phyloP scores from a whole-genome alignment of 2,329 filamentous ascomycete genomes.

The Ophiostoma sp. region DNA sequence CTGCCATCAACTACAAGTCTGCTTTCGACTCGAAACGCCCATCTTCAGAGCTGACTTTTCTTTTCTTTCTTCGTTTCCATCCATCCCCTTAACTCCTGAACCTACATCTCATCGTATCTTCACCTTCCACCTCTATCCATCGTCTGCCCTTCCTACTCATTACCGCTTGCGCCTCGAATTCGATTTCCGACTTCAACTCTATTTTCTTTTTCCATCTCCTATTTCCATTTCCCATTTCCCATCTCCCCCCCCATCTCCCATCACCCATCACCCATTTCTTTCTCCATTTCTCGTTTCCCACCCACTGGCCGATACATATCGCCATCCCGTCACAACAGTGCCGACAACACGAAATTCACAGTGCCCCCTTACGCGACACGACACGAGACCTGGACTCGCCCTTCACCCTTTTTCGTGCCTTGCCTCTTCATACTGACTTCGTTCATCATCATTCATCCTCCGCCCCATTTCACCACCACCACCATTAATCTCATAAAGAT shows the following conservation, averaged over 20 bases:
- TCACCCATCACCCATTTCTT: not conserved
- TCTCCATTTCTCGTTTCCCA: slow-evolving; percentile 1
- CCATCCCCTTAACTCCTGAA: too few relatives aligned
- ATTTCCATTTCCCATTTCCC: slow-evolving; percentile 1
- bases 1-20: not conserved
- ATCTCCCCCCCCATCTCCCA: not conserved
- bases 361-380: slow-evolving; percentile 19
- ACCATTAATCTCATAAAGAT: not conserved
- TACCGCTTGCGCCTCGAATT: too few relatives aligned
- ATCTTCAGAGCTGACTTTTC: too few relatives aligned
- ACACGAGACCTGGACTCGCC: slow-evolving; percentile 16
- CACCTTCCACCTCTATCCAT: too few relatives aligned
- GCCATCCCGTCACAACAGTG: slow-evolving; percentile 15
- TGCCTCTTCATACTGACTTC: not conserved
- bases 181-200: too few relatives aligned
- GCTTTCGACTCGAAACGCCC: too few relatives aligned
- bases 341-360: slow-evolving; percentile 16
- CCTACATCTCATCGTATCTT: too few relatives aligned
- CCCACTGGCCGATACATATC: slow-evolving; percentile 7
- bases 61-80: too few relatives aligned
- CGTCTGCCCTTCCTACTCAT: too few relatives aligned
- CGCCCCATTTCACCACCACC: not conserved
- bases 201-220: not conserved
- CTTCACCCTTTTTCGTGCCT: not conserved
- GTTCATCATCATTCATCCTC: not conserved